phyloP scores from a whole-genome alignment of 331 rosid genomes.

The Rhamnella rubrinervis region DNA sequence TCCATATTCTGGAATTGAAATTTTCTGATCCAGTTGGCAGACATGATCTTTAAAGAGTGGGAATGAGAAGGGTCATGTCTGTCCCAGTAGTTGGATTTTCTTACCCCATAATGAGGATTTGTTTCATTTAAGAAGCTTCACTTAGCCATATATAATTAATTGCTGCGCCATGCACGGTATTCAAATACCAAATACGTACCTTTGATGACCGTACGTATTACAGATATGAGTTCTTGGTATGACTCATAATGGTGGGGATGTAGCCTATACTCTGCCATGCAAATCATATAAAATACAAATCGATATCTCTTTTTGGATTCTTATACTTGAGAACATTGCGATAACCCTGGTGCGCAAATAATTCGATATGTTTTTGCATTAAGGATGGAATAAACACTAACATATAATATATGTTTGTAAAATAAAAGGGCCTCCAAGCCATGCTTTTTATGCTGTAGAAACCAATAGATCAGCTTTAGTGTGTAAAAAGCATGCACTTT shows the following conservation, averaged over 20 bases:
- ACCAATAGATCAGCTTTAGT: background rate
- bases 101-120: slow-evolving; percentile 38
- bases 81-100: slow-evolving; percentile 31
- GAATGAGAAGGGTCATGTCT: slow-evolving; percentile 17
- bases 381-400: slow-evolving; percentile 7
- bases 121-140: slow-evolving; percentile 30
- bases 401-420: background rate
- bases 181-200: too few species aligned
- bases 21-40: slow-evolving; percentile 29
- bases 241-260: too few species aligned
- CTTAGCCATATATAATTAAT: background rate
- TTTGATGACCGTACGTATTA: too few species aligned
- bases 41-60: slow-evolving; percentile 30
- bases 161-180: too few species aligned
- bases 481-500: background rate
- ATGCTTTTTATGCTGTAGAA: slow-evolving; percentile 14
- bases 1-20: slow-evolving; percentile 20
- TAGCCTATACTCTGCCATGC: background rate
- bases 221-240: too few species aligned
- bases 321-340: slow-evolving; percentile 32
- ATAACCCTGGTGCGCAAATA: slow-evolving; percentile 4
- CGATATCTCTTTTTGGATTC: slow-evolving; percentile 31
- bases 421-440: background rate
- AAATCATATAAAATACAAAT: slow-evolving; percentile 8
- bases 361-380: slow-evolving; percentile 16